Percentiles rank a stretch among this genome's conserved stretches.
These are phyloP conservation scores for Coprinellus micaceus DNA, from an alignment of 768 basidiomycete species.

Conservation along the genomic window DNA sequence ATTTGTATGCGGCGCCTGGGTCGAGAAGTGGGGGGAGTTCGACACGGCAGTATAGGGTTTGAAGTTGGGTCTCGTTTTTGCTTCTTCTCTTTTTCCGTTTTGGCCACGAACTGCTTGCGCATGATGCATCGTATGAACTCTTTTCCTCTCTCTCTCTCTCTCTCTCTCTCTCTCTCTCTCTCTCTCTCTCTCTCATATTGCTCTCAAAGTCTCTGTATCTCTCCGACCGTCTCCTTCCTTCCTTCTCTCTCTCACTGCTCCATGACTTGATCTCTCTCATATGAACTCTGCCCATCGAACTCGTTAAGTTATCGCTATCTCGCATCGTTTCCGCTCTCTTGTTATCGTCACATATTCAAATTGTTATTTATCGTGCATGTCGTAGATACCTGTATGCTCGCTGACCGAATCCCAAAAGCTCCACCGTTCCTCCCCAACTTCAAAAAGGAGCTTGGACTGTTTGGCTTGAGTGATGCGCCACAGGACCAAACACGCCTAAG, in stretches of 20 bases:
- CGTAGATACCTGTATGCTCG: conserved; percentile 1
- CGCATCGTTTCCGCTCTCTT: conserved; percentile 1
- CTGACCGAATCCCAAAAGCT: no score
- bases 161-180: not conserved
- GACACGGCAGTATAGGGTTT: not conserved
- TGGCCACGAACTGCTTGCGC: conserved; percentile 1
- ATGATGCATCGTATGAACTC: conserved; percentile 6
- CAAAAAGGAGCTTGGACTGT: no score
- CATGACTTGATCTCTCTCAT: not conserved
- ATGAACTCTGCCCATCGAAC: not conserved
- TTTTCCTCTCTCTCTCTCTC: not conserved
- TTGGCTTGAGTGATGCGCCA: no score
- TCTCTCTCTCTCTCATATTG: no score
- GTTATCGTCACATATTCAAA: not conserved
- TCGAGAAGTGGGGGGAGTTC: not conserved
- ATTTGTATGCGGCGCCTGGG: not conserved
- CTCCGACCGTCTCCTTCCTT: not conserved
- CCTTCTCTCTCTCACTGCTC: not conserved
- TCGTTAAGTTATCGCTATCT: conserved; percentile 3
- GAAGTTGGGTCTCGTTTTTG: not conserved
- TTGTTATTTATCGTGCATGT: conserved; percentile 3
- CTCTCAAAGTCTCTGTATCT: no score
- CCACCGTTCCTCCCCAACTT: no score
- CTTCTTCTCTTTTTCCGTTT: not conserved
- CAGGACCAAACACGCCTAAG: no score